A percentile compares a stretch with the other conserved stretches of the same genome.
Conservation (phyloP, 2,329 filamentous ascomycete species). For the Pezicula rhizophila region DNA sequence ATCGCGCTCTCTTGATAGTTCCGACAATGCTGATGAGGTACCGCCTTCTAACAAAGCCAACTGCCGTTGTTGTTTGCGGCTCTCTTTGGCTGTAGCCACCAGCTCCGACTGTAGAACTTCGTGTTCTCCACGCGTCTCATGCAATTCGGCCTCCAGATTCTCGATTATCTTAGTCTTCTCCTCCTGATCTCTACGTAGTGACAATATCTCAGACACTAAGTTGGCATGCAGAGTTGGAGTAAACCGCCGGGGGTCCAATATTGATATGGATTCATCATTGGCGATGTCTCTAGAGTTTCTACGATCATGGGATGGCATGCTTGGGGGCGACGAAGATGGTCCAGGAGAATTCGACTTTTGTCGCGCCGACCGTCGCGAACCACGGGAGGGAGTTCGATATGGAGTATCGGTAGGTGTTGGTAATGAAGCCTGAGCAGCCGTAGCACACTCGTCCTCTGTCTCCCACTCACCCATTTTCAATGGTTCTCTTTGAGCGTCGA, state of each 20-base stretch:
- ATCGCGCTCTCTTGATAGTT: slow-evolving; percentile 80
- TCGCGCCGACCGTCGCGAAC: slow-evolving; percentile 47
- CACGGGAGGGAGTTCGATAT: slow-evolving; percentile 65
- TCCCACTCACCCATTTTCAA: slow-evolving; percentile 50
- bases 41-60: slow-evolving; percentile 82
- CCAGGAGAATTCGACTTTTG: slow-evolving; percentile 58
- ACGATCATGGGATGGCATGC: slow-evolving; percentile 39
- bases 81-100: slow-evolving; percentile 65
- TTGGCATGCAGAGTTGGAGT: slow-evolving; percentile 94
- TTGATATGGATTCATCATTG: slow-evolving; percentile 59
- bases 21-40: slow-evolving; percentile 76
- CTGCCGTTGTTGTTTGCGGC: slow-evolving; percentile 75
- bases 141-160: slow-evolving; percentile 68
- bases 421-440: slow-evolving; percentile 51
- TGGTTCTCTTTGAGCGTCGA: not conserved
- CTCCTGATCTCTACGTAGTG: slow-evolving; percentile 81
- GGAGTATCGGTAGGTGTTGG: slow-evolving; percentile 68
- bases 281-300: slow-evolving; percentile 52
- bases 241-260: slow-evolving; percentile 84
- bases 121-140: slow-evolving; percentile 66
- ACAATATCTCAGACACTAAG: slow-evolving; percentile 87
- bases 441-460: slow-evolving; percentile 56
- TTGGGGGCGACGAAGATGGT: slow-evolving; percentile 54
- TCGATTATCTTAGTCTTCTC: slow-evolving; percentile 85
- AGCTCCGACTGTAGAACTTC: slow-evolving; percentile 62